Conservation (phyloP, 2,329 filamentous ascomycete species). For the Tolypocladium nubicola region DNA sequence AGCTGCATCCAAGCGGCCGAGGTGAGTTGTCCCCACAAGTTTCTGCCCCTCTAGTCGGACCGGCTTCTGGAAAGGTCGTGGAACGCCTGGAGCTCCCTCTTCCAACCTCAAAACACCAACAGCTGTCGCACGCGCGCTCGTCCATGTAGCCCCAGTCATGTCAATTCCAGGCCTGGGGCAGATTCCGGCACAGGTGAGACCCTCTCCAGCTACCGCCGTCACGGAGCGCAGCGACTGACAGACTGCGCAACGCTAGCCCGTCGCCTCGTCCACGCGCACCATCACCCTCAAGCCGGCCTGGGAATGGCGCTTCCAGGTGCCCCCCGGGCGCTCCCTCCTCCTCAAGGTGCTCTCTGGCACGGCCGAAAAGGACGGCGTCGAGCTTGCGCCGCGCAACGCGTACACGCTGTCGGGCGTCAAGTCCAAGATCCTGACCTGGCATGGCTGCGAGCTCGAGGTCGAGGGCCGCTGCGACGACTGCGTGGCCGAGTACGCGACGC, state of each 20-base stretch:
- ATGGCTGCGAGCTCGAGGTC: conserved; percentile 79
- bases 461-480: conserved; percentile 46
- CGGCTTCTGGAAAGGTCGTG: neutral
- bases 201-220: conserved; percentile 1
- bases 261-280: conserved; percentile 31
- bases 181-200: conserved; percentile 46
- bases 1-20: neutral
- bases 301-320: conserved; percentile 73
- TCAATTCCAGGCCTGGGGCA: conserved; percentile 67
- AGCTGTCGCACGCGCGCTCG: neutral
- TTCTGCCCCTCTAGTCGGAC: neutral
- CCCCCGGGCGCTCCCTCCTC: conserved; percentile 31
- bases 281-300: conserved; percentile 49
- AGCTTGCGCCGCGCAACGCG: conserved; percentile 68
- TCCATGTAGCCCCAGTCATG: conserved; percentile 38
- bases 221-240: neutral
- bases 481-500: conserved; percentile 51
- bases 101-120: neutral
- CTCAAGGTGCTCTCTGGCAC: conserved; percentile 65
- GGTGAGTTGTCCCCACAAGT: neutral
- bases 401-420: conserved; percentile 78
- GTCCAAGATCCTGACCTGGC: conserved; percentile 84
- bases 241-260: conserved; percentile 14
- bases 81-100: neutral
- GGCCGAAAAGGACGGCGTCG: conserved; percentile 90